Conservation (phyloP, 306 rosid species). For the Fragaria vesca region DNA sequence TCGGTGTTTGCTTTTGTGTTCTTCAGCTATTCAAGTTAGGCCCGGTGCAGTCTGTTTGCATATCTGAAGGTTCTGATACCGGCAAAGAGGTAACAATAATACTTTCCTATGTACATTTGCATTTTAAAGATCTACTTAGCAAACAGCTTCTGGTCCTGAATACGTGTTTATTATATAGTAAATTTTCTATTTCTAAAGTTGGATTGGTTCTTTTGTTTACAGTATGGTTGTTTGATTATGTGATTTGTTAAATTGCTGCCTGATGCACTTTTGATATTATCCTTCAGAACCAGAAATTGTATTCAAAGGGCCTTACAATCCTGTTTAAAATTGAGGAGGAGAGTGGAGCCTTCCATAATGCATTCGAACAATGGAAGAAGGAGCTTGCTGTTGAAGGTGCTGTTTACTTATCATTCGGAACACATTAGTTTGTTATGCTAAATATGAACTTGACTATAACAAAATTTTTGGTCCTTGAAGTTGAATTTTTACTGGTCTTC, state of each 20-base stretch:
- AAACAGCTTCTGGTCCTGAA: not conserved
- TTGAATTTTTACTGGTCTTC: not conserved
- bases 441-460: not conserved
- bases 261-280: constrained; percentile 27
- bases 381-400: constrained; percentile 63
- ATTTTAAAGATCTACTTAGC: not conserved
- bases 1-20: constrained; percentile 24
- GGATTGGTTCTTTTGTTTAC: not conserved
- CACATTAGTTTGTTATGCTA: not conserved
- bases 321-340: constrained; percentile 76
- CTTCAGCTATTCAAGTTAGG: constrained; percentile 67
- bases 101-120: not conserved
- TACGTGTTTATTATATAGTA: not conserved
- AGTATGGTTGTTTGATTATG: not conserved
- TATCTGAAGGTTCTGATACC: constrained; percentile 48
- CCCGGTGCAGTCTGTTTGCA: constrained; percentile 65
- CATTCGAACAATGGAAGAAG: constrained; percentile 70
- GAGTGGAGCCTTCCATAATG: constrained; percentile 62
- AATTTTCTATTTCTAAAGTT: not conserved
- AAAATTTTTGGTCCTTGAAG: not conserved
- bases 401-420: constrained; percentile 5
- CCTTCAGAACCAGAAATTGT: constrained; percentile 53
- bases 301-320: constrained; percentile 56
- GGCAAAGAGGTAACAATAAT: constrained; percentile 45
- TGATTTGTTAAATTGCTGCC: not conserved